Evolutionary conservation across 495 filamentous ascomycete species (phyloP).

Genomic region (Aspergillus panamensis): DNA sequence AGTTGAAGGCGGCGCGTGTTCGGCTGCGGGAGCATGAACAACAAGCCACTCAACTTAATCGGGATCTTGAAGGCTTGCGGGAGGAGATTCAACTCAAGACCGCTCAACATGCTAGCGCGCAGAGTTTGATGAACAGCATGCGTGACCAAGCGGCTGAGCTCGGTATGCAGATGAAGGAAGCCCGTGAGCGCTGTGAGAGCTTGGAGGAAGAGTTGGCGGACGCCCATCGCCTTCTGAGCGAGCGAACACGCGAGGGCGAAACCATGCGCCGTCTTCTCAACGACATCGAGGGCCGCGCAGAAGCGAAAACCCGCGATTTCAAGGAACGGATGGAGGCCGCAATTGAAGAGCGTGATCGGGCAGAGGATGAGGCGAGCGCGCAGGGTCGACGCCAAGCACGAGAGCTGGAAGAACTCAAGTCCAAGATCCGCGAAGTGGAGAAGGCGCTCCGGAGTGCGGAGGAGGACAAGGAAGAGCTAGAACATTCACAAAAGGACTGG

Average conservation of each 20-base stretch:
- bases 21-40: constrained; percentile 69
- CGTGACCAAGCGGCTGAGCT: constrained; percentile 86
- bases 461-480: constrained; percentile 68
- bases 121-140: constrained; percentile 84
- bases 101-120: constrained; percentile 79
- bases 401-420: constrained; percentile 83
- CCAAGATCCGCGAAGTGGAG: constrained; percentile 75
- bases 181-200: constrained; percentile 72
- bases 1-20: constrained; percentile 58
- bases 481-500: constrained; percentile 68
- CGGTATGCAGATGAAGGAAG: constrained; percentile 90
- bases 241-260: constrained; percentile 91
- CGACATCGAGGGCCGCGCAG: constrained; percentile 80
- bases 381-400: constrained; percentile 70
- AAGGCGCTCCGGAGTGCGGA: constrained; percentile 63
- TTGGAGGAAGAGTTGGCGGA: constrained; percentile 93
- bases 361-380: constrained; percentile 83
- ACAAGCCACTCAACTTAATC: constrained; percentile 58
- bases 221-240: constrained; percentile 78
- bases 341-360: constrained; percentile 85
- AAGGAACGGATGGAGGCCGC: constrained; percentile 83
- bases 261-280: constrained; percentile 88
- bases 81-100: constrained; percentile 83
- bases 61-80: constrained; percentile 61
- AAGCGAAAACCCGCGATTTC: constrained; percentile 79